These are phyloP conservation scores for Fraxinus sp. DNA, from an alignment of 305 asterid species.

Conservation along the genomic window DNA sequence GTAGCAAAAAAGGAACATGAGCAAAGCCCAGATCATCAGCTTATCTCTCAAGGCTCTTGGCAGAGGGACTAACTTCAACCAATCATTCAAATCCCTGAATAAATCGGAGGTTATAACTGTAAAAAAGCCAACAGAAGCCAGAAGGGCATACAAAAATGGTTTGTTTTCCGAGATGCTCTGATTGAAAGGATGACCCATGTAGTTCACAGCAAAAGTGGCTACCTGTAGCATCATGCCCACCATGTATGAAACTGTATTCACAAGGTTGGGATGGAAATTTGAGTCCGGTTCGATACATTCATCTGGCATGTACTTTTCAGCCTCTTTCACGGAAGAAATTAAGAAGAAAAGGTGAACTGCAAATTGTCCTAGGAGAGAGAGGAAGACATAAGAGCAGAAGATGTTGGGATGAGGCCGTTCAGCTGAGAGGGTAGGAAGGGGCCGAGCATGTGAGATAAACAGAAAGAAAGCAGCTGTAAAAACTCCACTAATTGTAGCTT, in stretches of 20 bases:
- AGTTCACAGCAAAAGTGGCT: constrained; percentile 97
- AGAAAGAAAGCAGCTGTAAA: constrained; percentile 96
- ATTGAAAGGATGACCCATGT: constrained; percentile 98
- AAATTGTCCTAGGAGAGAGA: constrained; percentile 92
- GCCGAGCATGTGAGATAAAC: constrained; percentile 92
- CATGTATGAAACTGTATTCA: constrained; percentile 97
- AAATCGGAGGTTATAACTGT: constrained; percentile 78
- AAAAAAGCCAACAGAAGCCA: constrained; percentile 74
- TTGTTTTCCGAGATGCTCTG: constrained; percentile 87
- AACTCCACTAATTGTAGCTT: constrained; percentile 96
- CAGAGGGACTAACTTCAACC: constrained; percentile 80
- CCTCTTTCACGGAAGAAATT: constrained; percentile 84
- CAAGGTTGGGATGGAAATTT: constrained; percentile 84
- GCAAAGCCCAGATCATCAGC: constrained; percentile 80
- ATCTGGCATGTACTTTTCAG: constrained; percentile 91
- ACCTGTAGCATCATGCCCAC: constrained; percentile 97
- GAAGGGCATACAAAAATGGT: constrained; percentile 69
- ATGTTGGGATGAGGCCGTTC: constrained; percentile 97
- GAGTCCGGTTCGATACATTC: constrained; percentile 98
- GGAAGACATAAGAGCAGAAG: constrained; percentile 83
- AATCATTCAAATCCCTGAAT: constrained; percentile 79
- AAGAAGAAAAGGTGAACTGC: constrained; percentile 73
- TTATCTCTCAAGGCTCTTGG: constrained; percentile 76
- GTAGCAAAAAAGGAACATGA: constrained; percentile 61
- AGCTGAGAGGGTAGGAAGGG: constrained; percentile 78